Percentiles rank a stretch among this genome's conserved stretches.
phyloP scores from a whole-genome alignment of 2,329 filamentous ascomycete genomes.

The Aspergillus sp. region DNA sequence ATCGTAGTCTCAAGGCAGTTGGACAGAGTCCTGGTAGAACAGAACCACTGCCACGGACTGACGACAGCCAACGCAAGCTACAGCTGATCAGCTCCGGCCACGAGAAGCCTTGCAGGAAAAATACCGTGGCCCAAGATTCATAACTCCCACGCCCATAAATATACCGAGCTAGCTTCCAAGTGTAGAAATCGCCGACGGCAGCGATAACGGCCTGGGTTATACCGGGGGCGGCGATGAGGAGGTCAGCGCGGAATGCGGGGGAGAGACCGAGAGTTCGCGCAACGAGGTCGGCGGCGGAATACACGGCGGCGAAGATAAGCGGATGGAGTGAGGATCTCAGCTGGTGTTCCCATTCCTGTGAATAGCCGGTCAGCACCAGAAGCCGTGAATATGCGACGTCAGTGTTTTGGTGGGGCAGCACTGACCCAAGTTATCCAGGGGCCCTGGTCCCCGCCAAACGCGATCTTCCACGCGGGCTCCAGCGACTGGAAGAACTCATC shows the following conservation, averaged over 20 bases:
- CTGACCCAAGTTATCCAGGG: conserved; percentile 96
- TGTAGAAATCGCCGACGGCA: conserved; percentile 78
- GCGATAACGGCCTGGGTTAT: conserved; percentile 75
- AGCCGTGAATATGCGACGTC: background rate
- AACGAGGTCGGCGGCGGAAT: conserved; percentile 61
- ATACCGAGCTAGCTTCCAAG: conserved; percentile 75
- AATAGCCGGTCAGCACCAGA: conserved; percentile 1
- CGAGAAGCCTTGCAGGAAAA: conserved; percentile 1
- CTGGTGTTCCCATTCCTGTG: conserved; percentile 86
- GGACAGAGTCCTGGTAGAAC: conserved; percentile 87
- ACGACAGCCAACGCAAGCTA: conserved; percentile 69
- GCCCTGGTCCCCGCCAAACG: conserved; percentile 73
- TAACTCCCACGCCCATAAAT: conserved; percentile 67
- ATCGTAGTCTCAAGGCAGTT: conserved; percentile 92
- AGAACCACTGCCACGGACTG: conserved; percentile 97
- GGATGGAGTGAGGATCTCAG: conserved; percentile 90
- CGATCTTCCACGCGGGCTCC: conserved; percentile 88
- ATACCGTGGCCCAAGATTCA: conserved; percentile 68
- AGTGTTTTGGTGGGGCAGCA: conserved; percentile 14
- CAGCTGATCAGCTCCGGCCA: conserved; percentile 19
- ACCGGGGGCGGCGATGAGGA: conserved; percentile 73
- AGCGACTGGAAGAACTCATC: conserved; percentile 97
- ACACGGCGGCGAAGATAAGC: conserved; percentile 76
- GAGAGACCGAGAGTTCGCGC: conserved; percentile 57
- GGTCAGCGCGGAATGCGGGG: conserved; percentile 58